Evolutionary conservation across 2,329 filamentous ascomycete species (phyloP), one percentile per base, ranked within the genome.

Genomic region (Didymella glomerata): DNA sequence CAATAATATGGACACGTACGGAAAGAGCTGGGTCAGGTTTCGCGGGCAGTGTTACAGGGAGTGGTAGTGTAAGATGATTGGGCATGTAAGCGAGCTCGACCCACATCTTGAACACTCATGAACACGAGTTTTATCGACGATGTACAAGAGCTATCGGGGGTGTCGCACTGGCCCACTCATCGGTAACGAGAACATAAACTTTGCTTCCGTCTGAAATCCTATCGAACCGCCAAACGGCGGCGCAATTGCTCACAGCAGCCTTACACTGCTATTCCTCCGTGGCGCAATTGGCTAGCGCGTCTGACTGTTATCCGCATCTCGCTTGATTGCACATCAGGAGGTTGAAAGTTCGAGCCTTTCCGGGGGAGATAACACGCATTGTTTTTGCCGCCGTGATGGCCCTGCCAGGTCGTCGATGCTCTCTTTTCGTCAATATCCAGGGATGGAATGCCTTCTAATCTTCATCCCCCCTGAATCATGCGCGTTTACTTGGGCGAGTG

Each of bases 221-320:
- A 68, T 68, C 64, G 61, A 61, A 64, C 58, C 61, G 58, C 62
- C 60, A 58, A 60, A 51, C 40, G 47, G 22, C 18, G 32, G 16
- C 16, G 14, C 32, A 36, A 36, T 36, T 36, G 32, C 32, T n/a
- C 32, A 36, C 32, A 36, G 32, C 32, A 7, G 32, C 6, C 16
- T 9, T 18, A 8, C 1, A 1, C 16, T 7, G 32, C 32, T 36
- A 36, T 7, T 77, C 75, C 75, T 76, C 76, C 74, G 72, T 78
- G 76, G 76, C 76, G 77, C 77, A 78, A 78, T 78, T 84, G 83
- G 83, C 82, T 85, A 85, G 83, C 83, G 83, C 83, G 83, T 85
- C 80, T 82, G 83, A 85, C 83, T 85, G 83, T 85, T 85, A 85
- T 57, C 59, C 53, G 52, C 52, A 57, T 48, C 40, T 42, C 28